Percentiles rank a stretch among this genome's conserved stretches.
Evolutionary conservation across 2,329 filamentous ascomycete species (phyloP).

Genomic region (Dothideomycetidae sp.): DNA sequence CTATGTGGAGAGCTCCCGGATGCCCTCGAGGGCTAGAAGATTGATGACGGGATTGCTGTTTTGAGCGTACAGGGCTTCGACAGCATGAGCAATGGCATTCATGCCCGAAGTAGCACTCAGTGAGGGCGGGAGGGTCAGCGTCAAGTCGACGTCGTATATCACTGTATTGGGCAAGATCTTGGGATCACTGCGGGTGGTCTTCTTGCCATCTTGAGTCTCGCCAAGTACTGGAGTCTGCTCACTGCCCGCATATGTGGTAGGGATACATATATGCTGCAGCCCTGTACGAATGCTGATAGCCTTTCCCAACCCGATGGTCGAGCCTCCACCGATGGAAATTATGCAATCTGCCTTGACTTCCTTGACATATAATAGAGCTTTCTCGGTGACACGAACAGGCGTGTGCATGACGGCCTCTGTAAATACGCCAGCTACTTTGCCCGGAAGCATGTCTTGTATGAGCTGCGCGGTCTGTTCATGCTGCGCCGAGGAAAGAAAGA

Average conservation of each 20-base stretch:
- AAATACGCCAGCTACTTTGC: slow-evolving; percentile 38
- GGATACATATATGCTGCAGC: slow-evolving; percentile 22
- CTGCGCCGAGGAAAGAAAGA: slow-evolving; percentile 43
- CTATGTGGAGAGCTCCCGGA: slow-evolving; percentile 37
- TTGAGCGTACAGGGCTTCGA: slow-evolving; percentile 48
- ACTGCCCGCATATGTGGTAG: slow-evolving; percentile 24
- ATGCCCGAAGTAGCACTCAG: slow-evolving; percentile 46
- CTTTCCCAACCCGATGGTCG: slow-evolving; percentile 44
- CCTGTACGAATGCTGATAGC: slow-evolving; percentile 23
- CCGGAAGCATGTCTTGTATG: slow-evolving; percentile 30
- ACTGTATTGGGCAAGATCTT: slow-evolving; percentile 47
- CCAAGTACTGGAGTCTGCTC: slow-evolving; percentile 54
- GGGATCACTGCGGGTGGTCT: slow-evolving; percentile 43
- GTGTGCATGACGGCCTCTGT: slow-evolving; percentile 49
- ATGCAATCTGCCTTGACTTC: slow-evolving; percentile 38
- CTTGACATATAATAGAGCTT: slow-evolving; percentile 37
- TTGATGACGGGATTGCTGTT: slow-evolving; percentile 47
- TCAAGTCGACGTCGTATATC: slow-evolving; percentile 51
- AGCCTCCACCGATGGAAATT: slow-evolving; percentile 48
- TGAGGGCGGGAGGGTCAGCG: slow-evolving; percentile 40
- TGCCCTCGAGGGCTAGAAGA: slow-evolving; percentile 45
- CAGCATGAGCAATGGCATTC: slow-evolving; percentile 50
- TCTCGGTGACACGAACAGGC: slow-evolving; percentile 42
- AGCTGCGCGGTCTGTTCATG: slow-evolving; percentile 34
- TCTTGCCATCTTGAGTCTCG: slow-evolving; percentile 44